Evolutionary conservation across 176 grass and related monocot species (phyloP), one percentile per base, ranked within the genome.

Genomic region (Pontederia paniculata): DNA sequence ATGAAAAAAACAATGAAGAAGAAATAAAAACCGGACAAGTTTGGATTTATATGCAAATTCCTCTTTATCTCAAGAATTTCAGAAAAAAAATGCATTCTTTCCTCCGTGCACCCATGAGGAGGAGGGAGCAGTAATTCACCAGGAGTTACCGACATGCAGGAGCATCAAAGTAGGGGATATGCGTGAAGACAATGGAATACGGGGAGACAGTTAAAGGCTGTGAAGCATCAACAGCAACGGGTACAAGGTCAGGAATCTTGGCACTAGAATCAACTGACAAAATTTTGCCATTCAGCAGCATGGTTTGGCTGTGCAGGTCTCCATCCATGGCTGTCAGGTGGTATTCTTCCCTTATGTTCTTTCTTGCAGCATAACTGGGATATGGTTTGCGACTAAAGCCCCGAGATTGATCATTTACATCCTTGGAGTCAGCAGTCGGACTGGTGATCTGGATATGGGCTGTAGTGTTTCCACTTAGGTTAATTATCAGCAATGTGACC

Each of bases 111-210:
- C 25, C 25, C 1, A 31, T 31, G 25, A 31, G 25, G 25, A 31
- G 25, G 25, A 1, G 2, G 25, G 25, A 31, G 25, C 5, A 42
- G 16, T 50, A 54, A 52, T 37, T 22, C 55, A 62, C 60, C 14
- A 54, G 51, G 42, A 48, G 62, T 52, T 87, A 90, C 37, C 77
- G 84, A 75, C 93, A 98, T 20, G 83, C 80, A 17, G 83, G 72
- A 58, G 93, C 83, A 55, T 72, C 44, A 55, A 91, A 88, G 57
- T 55, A 66, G 28, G 93, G 93, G 53, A 98, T 73, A 20, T 82
- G 83, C 44, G 76, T 80, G 75, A 98, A 98, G 17, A 91, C 83
- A 60, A 98, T 91, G 42, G 93, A 98, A 58, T 81, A 77, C 14
- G 93, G 93, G 2, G 17, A 71, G 56, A 98, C 65, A n/a, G 20